Conservation (phyloP, 345 rosid species). For the Leavenworthia alabamica region DNA sequence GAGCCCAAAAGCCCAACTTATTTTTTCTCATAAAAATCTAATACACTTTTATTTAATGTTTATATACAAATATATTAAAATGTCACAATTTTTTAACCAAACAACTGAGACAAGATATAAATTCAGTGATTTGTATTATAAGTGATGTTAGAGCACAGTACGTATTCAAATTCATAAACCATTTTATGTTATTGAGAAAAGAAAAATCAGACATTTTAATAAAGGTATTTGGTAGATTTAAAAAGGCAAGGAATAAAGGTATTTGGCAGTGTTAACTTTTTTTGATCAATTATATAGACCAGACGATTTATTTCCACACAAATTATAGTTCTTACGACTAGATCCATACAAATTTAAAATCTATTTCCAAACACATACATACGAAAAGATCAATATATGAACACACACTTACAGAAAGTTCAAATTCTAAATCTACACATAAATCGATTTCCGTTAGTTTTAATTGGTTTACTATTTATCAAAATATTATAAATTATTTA, state of each 20-base stretch:
- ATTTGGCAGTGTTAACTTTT: not conserved
- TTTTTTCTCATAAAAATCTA: not conserved
- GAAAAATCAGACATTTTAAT: not conserved
- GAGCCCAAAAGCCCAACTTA: not conserved
- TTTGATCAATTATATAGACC: too few species aligned
- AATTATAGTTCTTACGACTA: too few species aligned
- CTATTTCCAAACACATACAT: too few species aligned
- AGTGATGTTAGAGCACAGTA: not conserved
- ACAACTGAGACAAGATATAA: not conserved
- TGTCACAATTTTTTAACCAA: not conserved
- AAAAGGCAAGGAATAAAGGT: not conserved
- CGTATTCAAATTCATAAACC: not conserved
- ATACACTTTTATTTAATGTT: not conserved
- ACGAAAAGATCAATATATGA: too few species aligned
- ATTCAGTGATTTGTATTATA: not conserved
- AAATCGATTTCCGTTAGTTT: too few species aligned
- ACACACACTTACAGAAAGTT: too few species aligned
- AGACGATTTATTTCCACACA: too few species aligned
- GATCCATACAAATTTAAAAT: too few species aligned
- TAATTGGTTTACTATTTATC: too few species aligned
- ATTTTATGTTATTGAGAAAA: not conserved
- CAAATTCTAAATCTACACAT: too few species aligned
- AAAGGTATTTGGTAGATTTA: not conserved
- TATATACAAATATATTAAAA: not conserved
- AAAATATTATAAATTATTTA: too few species aligned